Percentiles rank a stretch among this genome's conserved stretches.
Conservation (phyloP, 441 rosid species). For the Arabidopsis lyrata region DNA sequence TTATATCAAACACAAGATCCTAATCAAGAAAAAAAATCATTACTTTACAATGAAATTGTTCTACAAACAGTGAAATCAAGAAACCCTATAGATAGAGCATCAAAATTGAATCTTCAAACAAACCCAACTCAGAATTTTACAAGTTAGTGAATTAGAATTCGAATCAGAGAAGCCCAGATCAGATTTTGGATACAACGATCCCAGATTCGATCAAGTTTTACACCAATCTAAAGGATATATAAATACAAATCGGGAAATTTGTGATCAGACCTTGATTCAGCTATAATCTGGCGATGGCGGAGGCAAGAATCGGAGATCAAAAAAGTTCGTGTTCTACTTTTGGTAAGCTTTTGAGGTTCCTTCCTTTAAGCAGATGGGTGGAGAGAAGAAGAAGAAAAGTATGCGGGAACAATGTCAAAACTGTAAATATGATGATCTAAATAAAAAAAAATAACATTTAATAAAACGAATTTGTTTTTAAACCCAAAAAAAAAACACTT, state of each 20-base stretch:
- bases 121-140: neutral
- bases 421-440: slow-evolving; percentile 12
- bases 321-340: neutral
- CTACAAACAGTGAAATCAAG: neutral
- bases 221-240: neutral
- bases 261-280: slow-evolving; percentile 33
- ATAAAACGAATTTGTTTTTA: too few species aligned
- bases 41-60: neutral
- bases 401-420: slow-evolving; percentile 29
- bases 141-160: neutral
- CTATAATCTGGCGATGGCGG: neutral
- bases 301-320: slow-evolving; percentile 11
- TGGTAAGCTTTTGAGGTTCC: neutral
- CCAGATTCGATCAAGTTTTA: neutral
- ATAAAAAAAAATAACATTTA: neutral
- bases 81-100: slow-evolving; percentile 9
- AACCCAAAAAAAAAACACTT: too few species aligned
- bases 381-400: slow-evolving; percentile 17
- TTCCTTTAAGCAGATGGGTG: slow-evolving; percentile 18
- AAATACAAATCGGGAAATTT: neutral
- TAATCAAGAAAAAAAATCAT: neutral
- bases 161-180: slow-evolving; percentile 26
- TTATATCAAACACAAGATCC: neutral
- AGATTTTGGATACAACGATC: slow-evolving; percentile 14
- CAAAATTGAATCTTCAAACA: slow-evolving; percentile 3